Conservation (phyloP, 805 yeast species). For the Wickerhamomyces xylosicus region DNA sequence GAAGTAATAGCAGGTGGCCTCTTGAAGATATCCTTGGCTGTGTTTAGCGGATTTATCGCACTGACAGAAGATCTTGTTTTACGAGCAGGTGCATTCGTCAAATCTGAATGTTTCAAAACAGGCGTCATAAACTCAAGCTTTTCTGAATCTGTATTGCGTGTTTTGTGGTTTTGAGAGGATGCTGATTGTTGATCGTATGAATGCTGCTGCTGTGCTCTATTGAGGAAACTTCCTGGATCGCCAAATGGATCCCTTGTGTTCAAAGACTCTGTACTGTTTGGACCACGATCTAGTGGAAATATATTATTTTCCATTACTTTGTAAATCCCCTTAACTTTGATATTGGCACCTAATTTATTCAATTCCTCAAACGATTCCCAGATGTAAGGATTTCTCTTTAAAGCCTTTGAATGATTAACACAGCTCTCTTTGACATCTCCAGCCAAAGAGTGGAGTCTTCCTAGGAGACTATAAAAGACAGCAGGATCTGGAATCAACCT, state of each 20-base stretch:
- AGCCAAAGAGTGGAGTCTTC: slow-evolving; percentile 47
- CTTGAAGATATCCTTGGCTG: slow-evolving; percentile 8
- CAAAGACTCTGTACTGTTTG: background rate
- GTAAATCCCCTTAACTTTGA: slow-evolving; percentile 48
- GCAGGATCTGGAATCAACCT: slow-evolving; percentile 53
- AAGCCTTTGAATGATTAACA: slow-evolving; percentile 55
- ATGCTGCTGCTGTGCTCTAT: background rate
- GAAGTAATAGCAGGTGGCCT: slow-evolving; percentile 11
- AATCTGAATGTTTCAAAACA: slow-evolving; percentile 23
- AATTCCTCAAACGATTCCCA: slow-evolving; percentile 82
- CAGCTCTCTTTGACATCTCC: slow-evolving; percentile 61
- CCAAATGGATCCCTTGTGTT: slow-evolving; percentile 21
- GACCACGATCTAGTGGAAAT: background rate
- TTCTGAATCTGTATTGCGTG: background rate
- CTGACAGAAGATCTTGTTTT: slow-evolving; percentile 17
- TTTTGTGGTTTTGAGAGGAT: background rate
- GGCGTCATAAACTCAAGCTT: slow-evolving; percentile 30
- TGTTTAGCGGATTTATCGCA: slow-evolving; percentile 3
- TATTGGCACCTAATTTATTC: slow-evolving; percentile 59
- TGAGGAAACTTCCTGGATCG: slow-evolving; percentile 5
- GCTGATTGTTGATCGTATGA: background rate
- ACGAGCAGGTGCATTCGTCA: slow-evolving; percentile 31
- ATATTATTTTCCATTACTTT: slow-evolving; percentile 13
- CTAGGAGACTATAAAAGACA: slow-evolving; percentile 56
- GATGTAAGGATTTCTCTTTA: slow-evolving; percentile 66